Base-by-base conservation (phyloP, 1,139 yeast genomes). In the Candida glucosophila region DNA sequence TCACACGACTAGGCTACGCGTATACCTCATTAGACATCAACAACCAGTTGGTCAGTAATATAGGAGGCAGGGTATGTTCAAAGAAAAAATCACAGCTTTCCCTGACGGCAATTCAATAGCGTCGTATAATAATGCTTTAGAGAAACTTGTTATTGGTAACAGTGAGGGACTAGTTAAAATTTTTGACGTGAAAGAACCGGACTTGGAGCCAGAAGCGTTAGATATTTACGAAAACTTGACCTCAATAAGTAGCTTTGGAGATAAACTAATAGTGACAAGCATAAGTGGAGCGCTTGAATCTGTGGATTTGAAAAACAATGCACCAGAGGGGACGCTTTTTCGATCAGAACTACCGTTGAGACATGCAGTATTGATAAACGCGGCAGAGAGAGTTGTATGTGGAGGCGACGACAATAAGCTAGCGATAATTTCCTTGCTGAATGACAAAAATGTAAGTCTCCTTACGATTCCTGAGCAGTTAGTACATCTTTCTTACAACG, bases 341-440 rank as follows among this genome's bases (percentile, higher is more conserved):
- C 45, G 73, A 20, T 58, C 73, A 2, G 67, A 80, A 12, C 55
- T 82, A 22, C 81, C 94, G 0, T 48, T 86, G 20, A 64, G 92
- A 35, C 81, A 74, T 34, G 61, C 77, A 4, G 56, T 56, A 11
- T 74, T 80, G 46, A 73, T 82, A 23, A 81, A 79, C 33, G 80
- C 75, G 33, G 94, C 88, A 0, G 63, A 70, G 26, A 66, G 80
- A 54, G 57, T 73, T 3, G 71, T 82, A 1, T 67, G 77, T 29
- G 90, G 85, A 15, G 92, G 95, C 28, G 92, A 83, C 41, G 92
- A 81, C 34, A 66, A 70, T 27, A 72, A 73, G 33, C 58, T 81
- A 29, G 59, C 64, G 6, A 42, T 83, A 2, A 55, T 81, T 3
- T 77, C 73, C 33, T 41, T 69, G 11, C 43, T 41, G 13, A 54